These are phyloP conservation scores for Beauveria bassiana DNA, from an alignment of 2,329 filamentous ascomycete genomes.

Conservation along the genomic window DNA sequence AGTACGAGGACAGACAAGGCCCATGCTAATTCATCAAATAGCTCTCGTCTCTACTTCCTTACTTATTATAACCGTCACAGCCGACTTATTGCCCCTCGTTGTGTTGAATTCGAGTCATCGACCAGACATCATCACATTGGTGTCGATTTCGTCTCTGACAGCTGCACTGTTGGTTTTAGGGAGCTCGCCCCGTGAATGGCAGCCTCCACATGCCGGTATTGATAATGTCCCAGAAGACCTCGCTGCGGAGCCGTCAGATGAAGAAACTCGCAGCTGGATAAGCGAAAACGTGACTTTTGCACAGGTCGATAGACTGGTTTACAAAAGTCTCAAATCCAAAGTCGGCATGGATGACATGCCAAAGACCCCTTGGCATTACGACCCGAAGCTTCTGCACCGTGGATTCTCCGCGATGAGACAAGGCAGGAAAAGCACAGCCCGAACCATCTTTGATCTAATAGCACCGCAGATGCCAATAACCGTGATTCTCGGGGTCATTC, in stretches of 20 bases:
- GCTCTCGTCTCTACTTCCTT: conserved; percentile 28
- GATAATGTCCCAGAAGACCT: conserved; percentile 29
- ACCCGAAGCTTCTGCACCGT: neutral
- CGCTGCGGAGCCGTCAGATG: conserved; percentile 33
- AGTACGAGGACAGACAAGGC: conserved; percentile 35
- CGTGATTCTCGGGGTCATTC: conserved; percentile 29
- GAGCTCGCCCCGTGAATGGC: conserved; percentile 43
- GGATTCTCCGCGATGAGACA: neutral
- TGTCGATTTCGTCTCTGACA: conserved; percentile 18
- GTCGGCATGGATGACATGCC: conserved; percentile 41
- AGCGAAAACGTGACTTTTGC: conserved; percentile 41
- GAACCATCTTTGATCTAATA: conserved; percentile 37
- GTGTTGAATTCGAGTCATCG: conserved; percentile 21
- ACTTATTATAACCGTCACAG: conserved; percentile 28
- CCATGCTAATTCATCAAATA: conserved; percentile 39
- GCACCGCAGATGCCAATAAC: conserved; percentile 36
- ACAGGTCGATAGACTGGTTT: conserved; percentile 15
- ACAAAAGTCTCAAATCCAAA: conserved; percentile 36
- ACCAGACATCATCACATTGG: neutral
- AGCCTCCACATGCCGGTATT: conserved; percentile 32
- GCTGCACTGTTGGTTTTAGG: conserved; percentile 33
- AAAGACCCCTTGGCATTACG: conserved; percentile 40
- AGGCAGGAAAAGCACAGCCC: conserved; percentile 25
- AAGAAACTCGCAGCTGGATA: conserved; percentile 47
- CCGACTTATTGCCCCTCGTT: conserved; percentile 31